Evolutionary conservation across 2,329 filamentous ascomycete genomes (phyloP).

Genomic region (Remersonia thermophila): DNA sequence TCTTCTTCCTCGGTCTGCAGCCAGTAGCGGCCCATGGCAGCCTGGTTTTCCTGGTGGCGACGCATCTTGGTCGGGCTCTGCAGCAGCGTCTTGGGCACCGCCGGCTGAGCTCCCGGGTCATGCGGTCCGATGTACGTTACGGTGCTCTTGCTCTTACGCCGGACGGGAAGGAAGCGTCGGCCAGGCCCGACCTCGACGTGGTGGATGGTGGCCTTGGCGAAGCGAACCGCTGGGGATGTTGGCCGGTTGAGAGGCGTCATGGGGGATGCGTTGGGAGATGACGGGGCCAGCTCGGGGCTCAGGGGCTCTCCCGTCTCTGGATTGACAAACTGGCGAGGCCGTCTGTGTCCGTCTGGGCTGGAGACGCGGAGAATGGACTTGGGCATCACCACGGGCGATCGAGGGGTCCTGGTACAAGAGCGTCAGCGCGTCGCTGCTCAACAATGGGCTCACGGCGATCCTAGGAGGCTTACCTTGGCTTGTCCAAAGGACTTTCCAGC

Average conservation of each 20-base stretch:
- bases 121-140: constrained; percentile 17
- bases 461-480: constrained; percentile 9
- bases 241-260: constrained; percentile 11
- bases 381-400: constrained; percentile 6
- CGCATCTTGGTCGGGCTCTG: constrained; percentile 16
- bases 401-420: constrained; percentile 4
- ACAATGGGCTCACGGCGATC: too few relatives aligned
- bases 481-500: constrained; percentile 2
- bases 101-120: constrained; percentile 14
- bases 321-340: constrained; percentile 9
- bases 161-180: constrained; percentile 16
- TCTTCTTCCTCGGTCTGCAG: constrained; percentile 18
- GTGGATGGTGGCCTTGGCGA: constrained; percentile 19
- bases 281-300: constrained; percentile 2
- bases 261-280: constrained; percentile 6
- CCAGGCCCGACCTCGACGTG: constrained; percentile 17
- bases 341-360: constrained; percentile 13
- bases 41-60: constrained; percentile 18
- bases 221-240: constrained; percentile 16
- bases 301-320: constrained; percentile 5
- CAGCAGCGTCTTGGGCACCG: constrained; percentile 10
- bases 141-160: constrained; percentile 19
- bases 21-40: constrained; percentile 19
- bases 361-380: constrained; percentile 18
- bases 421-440: not conserved